phyloP scores from a whole-genome alignment of 768 basidiomycete genomes.

The Kwoniella europaea region DNA sequence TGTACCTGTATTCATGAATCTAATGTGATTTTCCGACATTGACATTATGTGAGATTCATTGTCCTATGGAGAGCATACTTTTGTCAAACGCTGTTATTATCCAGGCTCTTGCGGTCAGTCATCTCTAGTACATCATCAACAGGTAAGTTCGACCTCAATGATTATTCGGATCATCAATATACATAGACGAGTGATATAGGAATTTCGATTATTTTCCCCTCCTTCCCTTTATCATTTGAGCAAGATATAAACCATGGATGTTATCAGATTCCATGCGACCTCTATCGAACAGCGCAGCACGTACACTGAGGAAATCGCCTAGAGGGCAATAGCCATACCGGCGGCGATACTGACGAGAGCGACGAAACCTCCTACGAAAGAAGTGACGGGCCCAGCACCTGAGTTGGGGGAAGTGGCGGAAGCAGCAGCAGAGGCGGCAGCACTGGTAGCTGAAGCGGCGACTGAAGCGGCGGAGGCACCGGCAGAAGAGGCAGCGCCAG shows the following conservation, averaged over 20 bases:
- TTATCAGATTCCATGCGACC: neutral
- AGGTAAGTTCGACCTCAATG: too few relatives aligned
- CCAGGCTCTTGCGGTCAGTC: too few relatives aligned
- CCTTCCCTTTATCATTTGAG: neutral
- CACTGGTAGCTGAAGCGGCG: conserved; percentile 1
- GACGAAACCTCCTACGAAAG: conserved; percentile 17
- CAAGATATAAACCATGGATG: neutral
- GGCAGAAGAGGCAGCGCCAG: conserved; percentile 6
- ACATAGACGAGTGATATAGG: too few relatives aligned
- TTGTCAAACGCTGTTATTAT: too few relatives aligned
- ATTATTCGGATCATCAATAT: too few relatives aligned
- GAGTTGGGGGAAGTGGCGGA: conserved; percentile 4
- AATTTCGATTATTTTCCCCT: too few relatives aligned
- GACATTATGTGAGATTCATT: too few relatives aligned
- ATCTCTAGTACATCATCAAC: too few relatives aligned
- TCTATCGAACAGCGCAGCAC: neutral
- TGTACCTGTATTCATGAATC: neutral
- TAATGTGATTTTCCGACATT: too few relatives aligned
- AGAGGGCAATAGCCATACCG: conserved; percentile 21
- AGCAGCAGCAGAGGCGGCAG: conserved; percentile 9
- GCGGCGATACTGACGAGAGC: conserved; percentile 18
- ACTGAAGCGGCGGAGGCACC: conserved; percentile 5
- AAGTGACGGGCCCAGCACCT: conserved; percentile 11
- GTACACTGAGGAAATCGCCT: neutral
- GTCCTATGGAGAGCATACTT: too few relatives aligned